Evolutionary conservation across 495 filamentous ascomycete genomes (phyloP).

Genomic region (Cudoniella acicularis): DNA sequence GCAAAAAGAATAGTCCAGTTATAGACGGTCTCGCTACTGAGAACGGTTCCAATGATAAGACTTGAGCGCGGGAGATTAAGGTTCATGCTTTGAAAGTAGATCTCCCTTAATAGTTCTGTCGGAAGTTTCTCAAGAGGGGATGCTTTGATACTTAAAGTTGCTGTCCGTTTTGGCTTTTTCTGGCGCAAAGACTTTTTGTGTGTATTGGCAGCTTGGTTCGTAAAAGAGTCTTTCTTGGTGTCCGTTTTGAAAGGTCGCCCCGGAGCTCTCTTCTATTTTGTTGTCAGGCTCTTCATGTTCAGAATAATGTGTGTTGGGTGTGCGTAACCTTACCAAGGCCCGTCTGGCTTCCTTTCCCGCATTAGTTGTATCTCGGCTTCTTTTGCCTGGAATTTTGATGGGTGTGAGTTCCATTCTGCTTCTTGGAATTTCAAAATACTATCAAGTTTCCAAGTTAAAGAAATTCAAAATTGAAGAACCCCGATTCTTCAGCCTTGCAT

Average conservation of each 20-base stretch:
- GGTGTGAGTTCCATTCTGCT: conserved; percentile 19
- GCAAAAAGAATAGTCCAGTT: conserved; percentile 11
- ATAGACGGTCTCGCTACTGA: conserved; percentile 23
- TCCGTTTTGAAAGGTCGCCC: conserved; percentile 6
- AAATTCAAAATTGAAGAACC: not conserved
- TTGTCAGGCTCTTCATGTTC: not conserved
- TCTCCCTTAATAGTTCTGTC: conserved; percentile 49
- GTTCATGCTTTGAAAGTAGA: conserved; percentile 49
- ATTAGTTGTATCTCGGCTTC: conserved; percentile 13
- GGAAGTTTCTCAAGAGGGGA: conserved; percentile 48
- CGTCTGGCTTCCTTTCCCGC: conserved; percentile 11
- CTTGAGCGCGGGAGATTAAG: conserved; percentile 41
- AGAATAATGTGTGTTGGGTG: not conserved
- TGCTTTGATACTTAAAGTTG: conserved; percentile 26
- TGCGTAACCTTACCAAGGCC: conserved; percentile 11
- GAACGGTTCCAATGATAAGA: conserved; percentile 21
- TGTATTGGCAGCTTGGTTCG: no score
- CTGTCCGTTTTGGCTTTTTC: not conserved
- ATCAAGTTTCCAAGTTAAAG: not conserved
- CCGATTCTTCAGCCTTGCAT: not conserved
- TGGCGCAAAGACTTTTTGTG: no score
- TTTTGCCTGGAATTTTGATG: conserved; percentile 22
- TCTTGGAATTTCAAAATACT: no score
- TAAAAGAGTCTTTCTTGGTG: no score
- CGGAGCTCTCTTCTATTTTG: conserved; percentile 6